phyloP scores from a whole-genome alignment of 2,329 filamentous ascomycete genomes.

The Apiospora koreana region DNA sequence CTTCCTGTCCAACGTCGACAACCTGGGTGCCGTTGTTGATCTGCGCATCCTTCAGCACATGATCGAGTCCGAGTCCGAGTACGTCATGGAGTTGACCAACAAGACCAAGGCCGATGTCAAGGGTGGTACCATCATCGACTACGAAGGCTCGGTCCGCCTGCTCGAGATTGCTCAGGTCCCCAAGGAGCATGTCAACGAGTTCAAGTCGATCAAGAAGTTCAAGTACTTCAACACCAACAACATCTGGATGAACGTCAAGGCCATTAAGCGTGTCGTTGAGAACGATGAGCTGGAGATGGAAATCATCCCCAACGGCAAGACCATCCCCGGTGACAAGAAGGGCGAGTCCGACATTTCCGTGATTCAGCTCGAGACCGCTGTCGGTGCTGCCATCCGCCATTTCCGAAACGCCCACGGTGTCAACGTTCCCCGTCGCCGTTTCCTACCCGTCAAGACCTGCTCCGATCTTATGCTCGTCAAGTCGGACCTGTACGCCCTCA shows the following conservation, averaged over 20 bases:
- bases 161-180: constrained; percentile 99
- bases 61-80: constrained; percentile 95
- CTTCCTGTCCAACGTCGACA: constrained; percentile 99
- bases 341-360: constrained; percentile 97
- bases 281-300: constrained; percentile 98
- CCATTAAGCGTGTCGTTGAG: constrained; percentile 98
- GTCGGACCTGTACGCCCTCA: constrained; percentile 97
- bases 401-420: constrained; percentile 99
- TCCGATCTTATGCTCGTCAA: constrained; percentile 99
- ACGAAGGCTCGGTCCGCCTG: constrained; percentile 93
- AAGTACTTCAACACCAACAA: constrained; percentile 99
- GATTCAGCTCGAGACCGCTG: constrained; percentile 96
- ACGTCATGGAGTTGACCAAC: constrained; percentile 99
- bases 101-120: constrained; percentile 99
- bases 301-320: constrained; percentile 99
- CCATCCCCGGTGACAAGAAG: constrained; percentile 98
- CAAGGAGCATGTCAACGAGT: constrained; percentile 99
- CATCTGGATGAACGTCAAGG: constrained; percentile 98
- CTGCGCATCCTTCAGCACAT: constrained; percentile 99
- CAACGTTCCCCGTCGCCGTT: constrained; percentile 95
- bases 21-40: constrained; percentile 96
- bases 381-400: constrained; percentile 97
- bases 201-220: constrained; percentile 99
- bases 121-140: constrained; percentile 99
- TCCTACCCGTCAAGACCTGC: constrained; percentile 99